Conservation (phyloP, 176 grass and related monocot genomes). For the Carex parvula region DNA sequence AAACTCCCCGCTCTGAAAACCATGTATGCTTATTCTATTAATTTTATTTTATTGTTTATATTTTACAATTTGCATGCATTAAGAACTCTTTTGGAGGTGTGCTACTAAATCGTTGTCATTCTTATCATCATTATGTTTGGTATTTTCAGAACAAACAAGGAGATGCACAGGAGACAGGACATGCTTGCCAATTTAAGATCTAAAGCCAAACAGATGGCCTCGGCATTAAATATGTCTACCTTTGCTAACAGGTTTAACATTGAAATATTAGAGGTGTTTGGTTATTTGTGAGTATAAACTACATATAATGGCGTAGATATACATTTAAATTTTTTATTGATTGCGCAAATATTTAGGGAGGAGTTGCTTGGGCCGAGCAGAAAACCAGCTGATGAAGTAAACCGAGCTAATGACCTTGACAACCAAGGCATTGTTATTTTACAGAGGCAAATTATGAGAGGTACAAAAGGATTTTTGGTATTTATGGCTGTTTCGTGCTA, state of each 20-base stretch:
- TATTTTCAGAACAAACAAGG: conserved; percentile 46
- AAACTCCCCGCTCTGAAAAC: conserved; percentile 45
- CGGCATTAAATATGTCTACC: conserved; percentile 43
- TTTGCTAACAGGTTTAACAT: conserved; percentile 40
- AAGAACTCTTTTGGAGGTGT: background rate
- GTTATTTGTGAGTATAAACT: background rate
- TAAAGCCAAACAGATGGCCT: conserved; percentile 41
- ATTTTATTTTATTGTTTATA: background rate
- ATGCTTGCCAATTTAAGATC: conserved; percentile 51
- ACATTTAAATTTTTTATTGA: background rate
- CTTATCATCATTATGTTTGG: background rate
- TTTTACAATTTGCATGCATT: background rate
- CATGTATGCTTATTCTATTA: conserved; percentile 33
- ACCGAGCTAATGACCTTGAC: conserved; percentile 39
- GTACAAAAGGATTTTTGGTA: conserved; percentile 23
- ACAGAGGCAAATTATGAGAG: conserved; percentile 65
- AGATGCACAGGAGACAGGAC: conserved; percentile 56
- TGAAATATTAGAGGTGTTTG: background rate
- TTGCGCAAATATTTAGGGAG: conserved; percentile 27
- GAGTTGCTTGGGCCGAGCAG: conserved; percentile 40
- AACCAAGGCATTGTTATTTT: conserved; percentile 46
- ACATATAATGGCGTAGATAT: background rate
- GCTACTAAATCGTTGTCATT: background rate
- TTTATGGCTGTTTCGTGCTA: background rate
- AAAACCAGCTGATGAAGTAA: conserved; percentile 41